Base-by-base conservation (phyloP, 495 filamentous ascomycete genomes). In the Annulohypoxylon bovei region DNA sequence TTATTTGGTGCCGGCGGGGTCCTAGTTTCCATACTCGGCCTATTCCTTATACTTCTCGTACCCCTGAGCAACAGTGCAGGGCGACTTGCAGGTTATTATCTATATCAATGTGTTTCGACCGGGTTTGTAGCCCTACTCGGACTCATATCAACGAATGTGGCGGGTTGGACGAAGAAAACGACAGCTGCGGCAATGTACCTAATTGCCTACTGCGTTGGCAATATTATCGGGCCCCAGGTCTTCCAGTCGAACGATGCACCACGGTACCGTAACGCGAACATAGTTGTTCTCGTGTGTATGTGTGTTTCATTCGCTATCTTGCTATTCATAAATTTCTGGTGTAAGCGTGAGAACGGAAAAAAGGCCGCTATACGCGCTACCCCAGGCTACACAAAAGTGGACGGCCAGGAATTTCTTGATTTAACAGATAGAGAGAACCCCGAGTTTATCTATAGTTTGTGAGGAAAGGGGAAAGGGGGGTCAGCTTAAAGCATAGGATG, bases 101-200 rank as follows among this genome's bases (percentile, higher is more conserved):
- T 91, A 39, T 90, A 88, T 0, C 83, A 88, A 75, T 82, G 87
- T 6, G 81, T 77, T 54, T 82, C 90, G 1, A 89, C 87, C 14
- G 84, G 84, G 5, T 85, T 90, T 74, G 88, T 89, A 0, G 81
- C 86, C 44, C 77, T 79, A 0, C 79, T 90, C 58, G 85, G 87
- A 1, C 80, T 91, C 57, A 87, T 91, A 46, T 84, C 84, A 0
- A 87, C 84, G 20, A 92, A 93, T 66, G 86, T 92, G 6, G 88
- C 89, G 0, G 89, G 90, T 16, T 92, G 90, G 75, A 92, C 90
- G 8, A 92, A 92, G 80, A 92, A 92, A 77, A 92, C 90, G 0
- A 92, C 90, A 0, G 87, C 91, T 6, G 89, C 89, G 0, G 89
- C 89, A 0, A 75, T 93, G 55, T 91, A 90, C 63, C 76, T 93